Evolutionary conservation across 2,329 filamentous ascomycete genomes (phyloP), one percentile per base, ranked within the genome.

Genomic region (Metarhizium brunneum): DNA sequence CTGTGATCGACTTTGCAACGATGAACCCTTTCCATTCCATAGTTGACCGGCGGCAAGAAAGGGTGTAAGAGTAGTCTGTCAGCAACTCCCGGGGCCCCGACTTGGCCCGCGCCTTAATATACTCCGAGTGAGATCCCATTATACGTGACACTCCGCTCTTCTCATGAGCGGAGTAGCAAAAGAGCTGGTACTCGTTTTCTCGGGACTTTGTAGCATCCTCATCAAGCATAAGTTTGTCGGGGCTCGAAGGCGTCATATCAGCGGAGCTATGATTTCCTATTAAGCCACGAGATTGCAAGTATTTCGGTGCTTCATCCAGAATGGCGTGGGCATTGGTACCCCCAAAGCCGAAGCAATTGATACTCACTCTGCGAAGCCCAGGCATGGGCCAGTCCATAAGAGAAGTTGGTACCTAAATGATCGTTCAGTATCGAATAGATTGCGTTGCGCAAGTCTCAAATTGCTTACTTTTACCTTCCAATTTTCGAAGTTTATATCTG

Each of bases 261-360:
- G 63, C 45, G 6, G 68, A 71, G 54, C 66, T 72, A 56, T 76
- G 70, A 13, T 73, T 70, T 4, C 67, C 71, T 6, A 57, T 47
- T 29, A 76, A 53, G 1, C 64, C 64, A n/a, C 65, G 65, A 40
- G 67, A 62, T 3, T 64, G 59, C 5, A 78, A 62, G 54, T 76
- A 76, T 18, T 68, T 66, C 2, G 71, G 67, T 2, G 74, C 73
- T 55, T 78, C 76, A 47, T 81, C 78, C 50, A 81, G 58, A 43
- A 81, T 75, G 1, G 76, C 71, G 58, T 83, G 80, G 1, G 74
- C 75, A 52, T 82, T 82, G 3, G 79, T 80, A 45, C 81, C 81
- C 1, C 81, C 81, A 60, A 79, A 83, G 2, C 81, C 80, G 59
- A 83, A 84, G 57, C 75, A 79, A 61, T 82, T 83, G 59, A 83